These are phyloP conservation scores for Hanseniaspora hatyaiensis DNA, from an alignment of 805 yeast species.

Conservation along the genomic window DNA sequence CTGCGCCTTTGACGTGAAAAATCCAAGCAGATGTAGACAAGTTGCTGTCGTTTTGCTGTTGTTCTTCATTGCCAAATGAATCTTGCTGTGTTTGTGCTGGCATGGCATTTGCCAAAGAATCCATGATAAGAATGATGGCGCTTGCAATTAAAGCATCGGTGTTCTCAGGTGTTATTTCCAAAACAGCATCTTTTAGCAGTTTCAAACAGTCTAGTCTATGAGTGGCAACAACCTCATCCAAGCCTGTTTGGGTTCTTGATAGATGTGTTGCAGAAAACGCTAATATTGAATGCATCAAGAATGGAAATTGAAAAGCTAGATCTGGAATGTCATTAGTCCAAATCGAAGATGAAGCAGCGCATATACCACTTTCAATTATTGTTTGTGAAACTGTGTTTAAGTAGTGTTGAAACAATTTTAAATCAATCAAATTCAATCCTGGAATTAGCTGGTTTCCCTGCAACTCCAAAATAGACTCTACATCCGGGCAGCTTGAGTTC, in stretches of 20 bases:
- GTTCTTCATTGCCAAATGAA: constrained; percentile 18
- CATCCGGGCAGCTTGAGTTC: not conserved
- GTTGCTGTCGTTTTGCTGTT: constrained; percentile 15
- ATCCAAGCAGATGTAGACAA: constrained; percentile 89
- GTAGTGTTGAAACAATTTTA: constrained; percentile 77
- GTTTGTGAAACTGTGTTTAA: constrained; percentile 75
- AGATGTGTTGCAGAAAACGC: constrained; percentile 90
- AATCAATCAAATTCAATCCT: constrained; percentile 56
- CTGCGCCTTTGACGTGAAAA: constrained; percentile 93
- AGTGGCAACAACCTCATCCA: constrained; percentile 69
- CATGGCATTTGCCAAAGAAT: constrained; percentile 87
- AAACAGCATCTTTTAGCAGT: constrained; percentile 70
- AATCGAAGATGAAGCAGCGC: constrained; percentile 51
- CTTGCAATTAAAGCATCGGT: constrained; percentile 91
- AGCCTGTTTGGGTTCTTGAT: constrained; percentile 60
- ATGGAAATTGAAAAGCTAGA: constrained; percentile 78
- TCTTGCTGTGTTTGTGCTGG: constrained; percentile 14
- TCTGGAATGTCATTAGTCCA: constrained; percentile 85
- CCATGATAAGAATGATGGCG: constrained; percentile 80
- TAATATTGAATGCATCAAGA: constrained; percentile 79
- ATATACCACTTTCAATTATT: constrained; percentile 81
- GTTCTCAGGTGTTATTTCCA: constrained; percentile 69
- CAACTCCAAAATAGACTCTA: constrained; percentile 13
- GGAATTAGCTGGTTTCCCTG: constrained; percentile 19
- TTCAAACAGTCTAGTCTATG: constrained; percentile 83